These are phyloP conservation scores for Phytophthora brassicae DNA, from an alignment of 352 stramenopile species.

Conservation along the genomic window DNA sequence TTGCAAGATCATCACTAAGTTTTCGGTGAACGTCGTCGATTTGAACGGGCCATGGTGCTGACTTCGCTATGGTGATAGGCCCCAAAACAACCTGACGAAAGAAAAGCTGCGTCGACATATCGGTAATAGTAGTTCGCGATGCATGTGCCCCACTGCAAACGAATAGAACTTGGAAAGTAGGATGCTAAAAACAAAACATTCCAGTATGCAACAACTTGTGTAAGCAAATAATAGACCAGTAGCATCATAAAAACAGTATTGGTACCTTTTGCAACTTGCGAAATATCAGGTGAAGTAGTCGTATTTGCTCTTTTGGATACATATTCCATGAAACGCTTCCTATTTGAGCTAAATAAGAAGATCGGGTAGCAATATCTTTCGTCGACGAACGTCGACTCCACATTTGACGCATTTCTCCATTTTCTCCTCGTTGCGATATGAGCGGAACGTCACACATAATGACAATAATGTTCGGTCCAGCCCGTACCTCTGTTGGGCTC, in stretches of 20 bases:
- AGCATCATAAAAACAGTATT: neutral
- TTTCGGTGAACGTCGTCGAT: neutral
- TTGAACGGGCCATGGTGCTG: neutral
- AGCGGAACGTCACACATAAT: conserved; percentile 63
- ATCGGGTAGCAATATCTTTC: neutral
- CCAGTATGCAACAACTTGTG: neutral
- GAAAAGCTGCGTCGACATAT: conserved; percentile 23
- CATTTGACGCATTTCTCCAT: conserved; percentile 14
- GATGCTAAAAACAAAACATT: conserved; percentile 24
- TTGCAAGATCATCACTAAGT: conserved; percentile 9
- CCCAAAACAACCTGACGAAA: conserved; percentile 59
- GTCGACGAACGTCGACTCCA: conserved; percentile 12
- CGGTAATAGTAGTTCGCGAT: conserved; percentile 36
- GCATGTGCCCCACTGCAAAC: conserved; percentile 41
- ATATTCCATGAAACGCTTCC: conserved; percentile 36
- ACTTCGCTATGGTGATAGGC: conserved; percentile 30
- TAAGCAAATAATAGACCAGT: neutral
- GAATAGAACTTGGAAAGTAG: conserved; percentile 42
- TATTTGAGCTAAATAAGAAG: neutral
- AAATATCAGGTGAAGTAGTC: conserved; percentile 44
- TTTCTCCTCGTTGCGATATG: conserved; percentile 12
- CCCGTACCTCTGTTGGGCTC: neutral
- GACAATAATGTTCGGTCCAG: conserved; percentile 28
- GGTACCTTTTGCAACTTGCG: conserved; percentile 34
- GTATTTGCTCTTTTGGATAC: conserved; percentile 41